These are phyloP conservation scores for Ambispora gerdemannii DNA, from an alignment of 192 early-diverging fungal genomes.

Conservation along the genomic window DNA sequence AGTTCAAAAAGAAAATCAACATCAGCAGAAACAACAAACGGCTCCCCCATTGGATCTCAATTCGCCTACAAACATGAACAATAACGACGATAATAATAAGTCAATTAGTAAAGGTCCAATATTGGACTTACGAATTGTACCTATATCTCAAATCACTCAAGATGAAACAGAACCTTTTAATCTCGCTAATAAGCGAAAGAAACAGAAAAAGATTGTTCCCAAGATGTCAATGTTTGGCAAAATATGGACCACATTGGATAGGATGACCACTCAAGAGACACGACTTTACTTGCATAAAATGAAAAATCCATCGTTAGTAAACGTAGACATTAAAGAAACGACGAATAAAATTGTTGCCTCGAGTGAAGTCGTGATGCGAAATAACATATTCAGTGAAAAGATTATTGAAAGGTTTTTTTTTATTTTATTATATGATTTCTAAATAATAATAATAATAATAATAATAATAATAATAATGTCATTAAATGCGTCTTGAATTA, in stretches of 20 bases:
- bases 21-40: not conserved
- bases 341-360: too few relatives aligned
- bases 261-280: conserved; percentile 37
- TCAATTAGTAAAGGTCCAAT: too few relatives aligned
- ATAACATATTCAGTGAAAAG: conserved; percentile 42
- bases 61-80: not conserved
- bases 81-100: too few relatives aligned
- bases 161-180: not conserved
- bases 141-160: too few relatives aligned
- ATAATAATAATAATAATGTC: too few relatives aligned
- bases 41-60: not conserved
- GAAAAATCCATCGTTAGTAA: not conserved
- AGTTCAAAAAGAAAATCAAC: not conserved
- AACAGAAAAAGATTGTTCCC: not conserved
- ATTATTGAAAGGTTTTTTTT: conserved; percentile 39
- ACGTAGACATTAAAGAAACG: conserved; percentile 1
- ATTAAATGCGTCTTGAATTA: too few relatives aligned
- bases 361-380: too few relatives aligned
- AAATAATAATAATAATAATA: not conserved
- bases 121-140: too few relatives aligned
- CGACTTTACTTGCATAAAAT: conserved; percentile 14
- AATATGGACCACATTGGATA: conserved; percentile 43
- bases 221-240: conserved; percentile 44
- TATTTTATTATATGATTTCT: not conserved
- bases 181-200: not conserved